Conservation (phyloP, 805 yeast species). For the Ogataea chonburiensis region DNA sequence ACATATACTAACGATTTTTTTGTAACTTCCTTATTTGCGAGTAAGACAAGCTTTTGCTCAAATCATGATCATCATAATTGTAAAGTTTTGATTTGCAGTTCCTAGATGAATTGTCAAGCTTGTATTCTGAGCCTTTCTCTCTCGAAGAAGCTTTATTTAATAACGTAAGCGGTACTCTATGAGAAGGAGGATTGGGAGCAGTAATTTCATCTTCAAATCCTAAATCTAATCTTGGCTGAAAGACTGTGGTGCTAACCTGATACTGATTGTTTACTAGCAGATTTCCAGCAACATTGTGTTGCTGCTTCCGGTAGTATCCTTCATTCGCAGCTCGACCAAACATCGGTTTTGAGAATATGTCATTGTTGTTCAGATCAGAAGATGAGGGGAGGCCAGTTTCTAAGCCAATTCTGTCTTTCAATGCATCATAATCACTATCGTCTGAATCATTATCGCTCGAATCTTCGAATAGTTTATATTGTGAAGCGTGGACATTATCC, state of each 20-base stretch:
- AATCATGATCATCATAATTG: not conserved
- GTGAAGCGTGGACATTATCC: not conserved
- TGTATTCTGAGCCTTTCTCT: not conserved
- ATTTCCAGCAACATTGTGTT: too few relatives aligned
- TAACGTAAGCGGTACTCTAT: constrained; percentile 6
- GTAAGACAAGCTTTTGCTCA: constrained; percentile 2
- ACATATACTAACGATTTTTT: not conserved
- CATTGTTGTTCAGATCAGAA: too few relatives aligned
- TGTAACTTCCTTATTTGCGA: constrained; percentile 9
- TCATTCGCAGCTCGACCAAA: not conserved
- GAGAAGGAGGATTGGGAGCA: constrained; percentile 5
- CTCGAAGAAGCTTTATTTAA: not conserved
- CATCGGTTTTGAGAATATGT: too few relatives aligned
- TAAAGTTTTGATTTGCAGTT: too few relatives aligned
- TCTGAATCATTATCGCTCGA: constrained; percentile 33
- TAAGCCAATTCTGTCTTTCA: too few relatives aligned
- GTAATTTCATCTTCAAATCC: not conserved
- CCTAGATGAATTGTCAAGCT: too few relatives aligned
- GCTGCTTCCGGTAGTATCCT: too few relatives aligned
- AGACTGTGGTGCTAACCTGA: not conserved
- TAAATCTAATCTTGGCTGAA: not conserved
- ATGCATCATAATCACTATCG: too few relatives aligned
- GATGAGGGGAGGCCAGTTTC: too few relatives aligned
- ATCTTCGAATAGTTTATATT: constrained; percentile 28
- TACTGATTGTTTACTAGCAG: not conserved